Conservation (phyloP, 2,329 filamentous ascomycete species). For the Dactylellina haptotyla region DNA sequence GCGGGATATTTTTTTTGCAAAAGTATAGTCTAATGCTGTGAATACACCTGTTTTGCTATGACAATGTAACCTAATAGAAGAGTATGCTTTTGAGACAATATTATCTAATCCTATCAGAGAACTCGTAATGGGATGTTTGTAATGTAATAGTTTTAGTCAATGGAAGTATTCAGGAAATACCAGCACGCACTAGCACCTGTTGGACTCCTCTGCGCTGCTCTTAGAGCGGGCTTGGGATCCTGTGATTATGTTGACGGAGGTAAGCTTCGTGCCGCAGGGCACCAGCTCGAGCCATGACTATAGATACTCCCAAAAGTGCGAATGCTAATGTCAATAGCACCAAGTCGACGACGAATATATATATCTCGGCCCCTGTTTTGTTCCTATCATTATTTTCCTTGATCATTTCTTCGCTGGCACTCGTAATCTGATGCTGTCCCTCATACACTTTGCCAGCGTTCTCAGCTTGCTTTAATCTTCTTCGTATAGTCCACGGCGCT, state of each 20-base stretch:
- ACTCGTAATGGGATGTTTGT: no score
- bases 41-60: no score
- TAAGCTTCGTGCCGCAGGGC: slow-evolving; percentile 55
- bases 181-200: not conserved
- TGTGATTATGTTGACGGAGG: no score
- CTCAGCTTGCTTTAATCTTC: not conserved
- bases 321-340: slow-evolving; percentile 23
- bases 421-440: not conserved
- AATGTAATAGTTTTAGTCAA: no score
- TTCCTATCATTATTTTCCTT: slow-evolving; percentile 2
- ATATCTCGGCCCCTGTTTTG: slow-evolving; percentile 18
- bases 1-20: not conserved
- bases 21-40: not conserved
- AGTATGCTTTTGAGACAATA: no score
- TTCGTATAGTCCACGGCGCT: slow-evolving; percentile 19
- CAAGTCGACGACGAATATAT: slow-evolving; percentile 30
- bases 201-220: not conserved
- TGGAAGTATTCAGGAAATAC: not conserved
- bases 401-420: not conserved
- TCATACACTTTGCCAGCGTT: not conserved
- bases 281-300: slow-evolving; percentile 21
- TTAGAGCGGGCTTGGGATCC: not conserved
- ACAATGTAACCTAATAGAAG: no score
- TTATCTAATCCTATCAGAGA: no score
- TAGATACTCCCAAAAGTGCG: slow-evolving; percentile 27